Evolutionary conservation across 2,329 filamentous ascomycete genomes (phyloP).

Genomic region (Diaporthe ampelina): DNA sequence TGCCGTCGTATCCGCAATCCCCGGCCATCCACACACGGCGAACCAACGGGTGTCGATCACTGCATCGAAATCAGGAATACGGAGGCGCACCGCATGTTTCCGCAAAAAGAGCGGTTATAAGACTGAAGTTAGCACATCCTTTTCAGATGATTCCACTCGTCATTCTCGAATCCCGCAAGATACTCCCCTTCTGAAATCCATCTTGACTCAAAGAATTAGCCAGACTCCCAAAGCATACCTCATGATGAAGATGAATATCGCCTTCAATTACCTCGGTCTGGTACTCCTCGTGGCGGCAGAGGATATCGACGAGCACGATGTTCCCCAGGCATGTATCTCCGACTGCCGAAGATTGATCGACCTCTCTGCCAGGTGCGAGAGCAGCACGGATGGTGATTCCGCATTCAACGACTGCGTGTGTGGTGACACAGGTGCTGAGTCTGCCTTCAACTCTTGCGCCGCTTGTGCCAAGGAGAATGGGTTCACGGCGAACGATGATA

Average conservation of each 20-base stretch:
- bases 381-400: slow-evolving; percentile 4
- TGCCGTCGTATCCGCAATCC: slow-evolving; percentile 21
- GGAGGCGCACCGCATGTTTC: neutral
- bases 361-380: slow-evolving; percentile 2
- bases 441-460: slow-evolving; percentile 4
- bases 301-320: slow-evolving; percentile 11
- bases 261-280: neutral
- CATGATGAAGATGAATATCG: neutral
- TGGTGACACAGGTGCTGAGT: neutral
- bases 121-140: no score
- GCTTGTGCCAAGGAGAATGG: slow-evolving; percentile 14
- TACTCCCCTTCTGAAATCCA: neutral
- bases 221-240: no score
- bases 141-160: neutral
- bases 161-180: neutral
- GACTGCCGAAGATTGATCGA: slow-evolving; percentile 7
- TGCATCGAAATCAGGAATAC: neutral
- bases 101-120: neutral
- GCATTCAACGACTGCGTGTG: slow-evolving; percentile 14
- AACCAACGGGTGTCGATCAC: neutral
- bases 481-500: neutral
- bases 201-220: neutral
- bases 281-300: neutral
- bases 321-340: neutral
- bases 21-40: neutral